Evolutionary conservation across 192 early-diverging fungal species (phyloP).

Genomic region (Ramicandelaber brevisporus): DNA sequence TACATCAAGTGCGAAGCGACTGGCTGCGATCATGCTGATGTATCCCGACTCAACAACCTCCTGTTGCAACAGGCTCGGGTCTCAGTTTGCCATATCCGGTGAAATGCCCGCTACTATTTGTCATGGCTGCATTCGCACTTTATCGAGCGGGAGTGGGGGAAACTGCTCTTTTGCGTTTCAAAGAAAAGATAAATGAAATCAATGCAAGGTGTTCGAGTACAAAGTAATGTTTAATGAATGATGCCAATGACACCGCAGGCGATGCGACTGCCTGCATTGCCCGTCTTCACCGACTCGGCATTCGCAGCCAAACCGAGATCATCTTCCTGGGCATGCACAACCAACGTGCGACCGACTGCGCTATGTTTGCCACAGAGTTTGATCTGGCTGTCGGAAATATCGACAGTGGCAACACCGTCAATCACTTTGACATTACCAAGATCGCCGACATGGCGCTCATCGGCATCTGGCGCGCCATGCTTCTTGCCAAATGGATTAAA

Average conservation of each 20-base stretch:
- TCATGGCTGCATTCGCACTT: too few relatives aligned
- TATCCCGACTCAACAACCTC: too few relatives aligned
- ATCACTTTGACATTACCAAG: conserved; percentile 56
- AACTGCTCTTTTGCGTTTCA: too few relatives aligned
- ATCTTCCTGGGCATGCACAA: conserved; percentile 63
- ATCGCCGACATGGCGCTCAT: conserved; percentile 65
- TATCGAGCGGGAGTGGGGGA: too few relatives aligned
- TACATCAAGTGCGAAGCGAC: too few relatives aligned
- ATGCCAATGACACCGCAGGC: conserved; percentile 82
- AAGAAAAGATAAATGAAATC: too few relatives aligned
- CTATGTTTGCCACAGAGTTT: conserved; percentile 45
- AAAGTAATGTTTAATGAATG: conserved; percentile 27
- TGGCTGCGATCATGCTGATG: too few relatives aligned
- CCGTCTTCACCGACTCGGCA: conserved; percentile 46
- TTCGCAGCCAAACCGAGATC: conserved; percentile 60
- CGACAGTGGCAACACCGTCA: conserved; percentile 24
- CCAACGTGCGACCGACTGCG: conserved; percentile 59
- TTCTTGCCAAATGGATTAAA: conserved; percentile 54
- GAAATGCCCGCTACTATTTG: too few relatives aligned
- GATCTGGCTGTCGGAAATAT: conserved; percentile 30
- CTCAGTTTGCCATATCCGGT: too few relatives aligned
- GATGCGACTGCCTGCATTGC: conserved; percentile 65
- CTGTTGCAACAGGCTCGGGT: too few relatives aligned
- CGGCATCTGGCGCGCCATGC: conserved; percentile 49
- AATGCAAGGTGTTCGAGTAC: too few relatives aligned